A percentile compares a stretch with the other conserved stretches of the same genome.
Conservation (phyloP, 2,329 filamentous ascomycete genomes). For the Pseudopyricularia javanii region DNA sequence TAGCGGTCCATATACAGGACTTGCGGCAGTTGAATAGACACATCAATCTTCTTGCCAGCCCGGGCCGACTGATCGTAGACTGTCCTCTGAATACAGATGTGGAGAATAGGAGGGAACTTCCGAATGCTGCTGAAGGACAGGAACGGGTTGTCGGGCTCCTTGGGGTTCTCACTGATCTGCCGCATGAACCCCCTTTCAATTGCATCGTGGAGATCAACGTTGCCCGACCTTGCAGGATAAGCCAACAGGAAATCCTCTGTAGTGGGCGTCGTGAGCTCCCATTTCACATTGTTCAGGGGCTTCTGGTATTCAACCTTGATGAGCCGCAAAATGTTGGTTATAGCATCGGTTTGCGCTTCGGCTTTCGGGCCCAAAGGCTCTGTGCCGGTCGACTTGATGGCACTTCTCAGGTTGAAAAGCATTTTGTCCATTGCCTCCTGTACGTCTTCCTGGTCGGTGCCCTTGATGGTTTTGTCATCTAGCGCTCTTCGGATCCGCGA, state of each 20-base stretch:
- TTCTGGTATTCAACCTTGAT: constrained; percentile 48
- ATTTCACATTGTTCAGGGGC: constrained; percentile 31
- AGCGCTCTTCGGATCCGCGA: constrained; percentile 25
- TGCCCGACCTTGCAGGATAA: constrained; percentile 35
- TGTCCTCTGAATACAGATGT: constrained; percentile 79
- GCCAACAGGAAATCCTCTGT: constrained; percentile 51
- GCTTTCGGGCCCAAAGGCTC: constrained; percentile 31
- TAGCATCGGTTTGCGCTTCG: constrained; percentile 68
- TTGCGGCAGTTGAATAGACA: constrained; percentile 68
- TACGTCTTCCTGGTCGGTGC: constrained; percentile 78
- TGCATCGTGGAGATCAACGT: constrained; percentile 65
- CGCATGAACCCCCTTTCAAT: constrained; percentile 78
- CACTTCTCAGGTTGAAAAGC: constrained; percentile 79
- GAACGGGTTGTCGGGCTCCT: constrained; percentile 26
- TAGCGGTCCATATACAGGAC: constrained; percentile 82
- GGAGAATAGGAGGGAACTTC: constrained; percentile 70
- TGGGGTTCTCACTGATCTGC: constrained; percentile 56
- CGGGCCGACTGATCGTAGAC: constrained; percentile 42
- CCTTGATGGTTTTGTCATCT: constrained; percentile 32
- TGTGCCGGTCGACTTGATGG: constrained; percentile 59
- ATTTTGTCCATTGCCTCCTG: constrained; percentile 92
- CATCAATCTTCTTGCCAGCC: constrained; percentile 55
- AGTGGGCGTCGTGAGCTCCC: constrained; percentile 21
- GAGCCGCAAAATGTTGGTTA: constrained; percentile 60
- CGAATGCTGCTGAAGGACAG: constrained; percentile 59